Conservation (phyloP, 2,329 filamentous ascomycete species). For the Cladosporium sphaerospermum region DNA sequence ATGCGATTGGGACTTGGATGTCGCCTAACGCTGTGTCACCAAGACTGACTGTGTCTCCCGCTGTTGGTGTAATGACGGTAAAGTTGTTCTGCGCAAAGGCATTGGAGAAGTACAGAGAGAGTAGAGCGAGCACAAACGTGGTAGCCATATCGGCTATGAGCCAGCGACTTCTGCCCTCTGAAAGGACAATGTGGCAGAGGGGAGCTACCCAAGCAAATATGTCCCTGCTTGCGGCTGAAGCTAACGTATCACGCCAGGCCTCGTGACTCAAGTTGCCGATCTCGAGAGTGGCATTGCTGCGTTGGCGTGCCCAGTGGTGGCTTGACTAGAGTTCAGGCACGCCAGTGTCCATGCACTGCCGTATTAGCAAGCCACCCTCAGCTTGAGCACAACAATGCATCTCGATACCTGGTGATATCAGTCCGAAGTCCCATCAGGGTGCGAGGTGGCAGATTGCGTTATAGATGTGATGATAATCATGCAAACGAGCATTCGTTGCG, state of each 20-base stretch:
- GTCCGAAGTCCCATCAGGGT: too few relatives aligned
- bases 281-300: background rate
- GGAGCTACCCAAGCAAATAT: background rate
- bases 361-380: too few relatives aligned
- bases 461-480: too few relatives aligned
- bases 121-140: background rate
- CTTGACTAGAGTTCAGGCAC: background rate
- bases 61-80: background rate
- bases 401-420: too few relatives aligned
- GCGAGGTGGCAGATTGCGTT: too few relatives aligned
- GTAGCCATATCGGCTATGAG: background rate
- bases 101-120: background rate
- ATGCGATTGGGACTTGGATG: constrained; percentile 1
- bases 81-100: background rate
- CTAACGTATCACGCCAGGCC: background rate
- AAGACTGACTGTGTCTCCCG: constrained; percentile 5
- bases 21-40: background rate
- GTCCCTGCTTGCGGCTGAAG: background rate
- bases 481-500: too few relatives aligned
- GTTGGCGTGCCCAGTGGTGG: constrained; percentile 7
- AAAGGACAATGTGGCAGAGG: background rate
- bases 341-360: background rate
- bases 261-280: constrained; percentile 2
- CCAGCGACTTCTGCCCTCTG: too few relatives aligned
- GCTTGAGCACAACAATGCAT: too few relatives aligned